Evolutionary conservation across 2,329 filamentous ascomycete genomes (phyloP).

Genomic region (Ceratocystiopsis sp.): DNA sequence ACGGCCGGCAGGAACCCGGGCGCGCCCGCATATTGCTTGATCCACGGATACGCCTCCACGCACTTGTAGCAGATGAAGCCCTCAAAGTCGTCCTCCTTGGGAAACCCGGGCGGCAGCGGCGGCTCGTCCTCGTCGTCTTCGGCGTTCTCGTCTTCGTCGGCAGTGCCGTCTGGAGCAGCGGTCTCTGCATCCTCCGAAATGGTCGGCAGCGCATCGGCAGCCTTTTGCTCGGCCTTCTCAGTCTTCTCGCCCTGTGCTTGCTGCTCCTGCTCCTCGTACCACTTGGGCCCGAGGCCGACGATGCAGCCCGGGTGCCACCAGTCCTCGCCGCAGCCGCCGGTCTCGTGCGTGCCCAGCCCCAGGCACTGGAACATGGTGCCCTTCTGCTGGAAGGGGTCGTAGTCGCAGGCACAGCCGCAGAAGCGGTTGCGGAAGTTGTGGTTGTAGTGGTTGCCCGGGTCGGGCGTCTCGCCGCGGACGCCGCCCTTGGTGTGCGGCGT

Average conservation of each 20-base stretch:
- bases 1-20: slow-evolving; percentile 65
- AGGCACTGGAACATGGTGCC: slow-evolving; percentile 98
- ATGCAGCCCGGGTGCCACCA: slow-evolving; percentile 96
- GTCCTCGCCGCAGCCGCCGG: slow-evolving; percentile 86
- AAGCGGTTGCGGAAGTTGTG: slow-evolving; percentile 90
- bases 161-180: no score
- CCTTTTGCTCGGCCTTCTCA: background rate
- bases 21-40: slow-evolving; percentile 71
- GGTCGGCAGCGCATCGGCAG: slow-evolving; percentile 3
- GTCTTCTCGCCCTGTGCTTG: background rate
- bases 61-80: slow-evolving; percentile 91
- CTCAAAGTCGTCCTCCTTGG: slow-evolving; percentile 75
- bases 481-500: slow-evolving; percentile 64
- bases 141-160: slow-evolving; percentile 24
- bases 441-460: slow-evolving; percentile 71
- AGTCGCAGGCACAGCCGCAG: slow-evolving; percentile 76
- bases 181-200: slow-evolving; percentile 5
- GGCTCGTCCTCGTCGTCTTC: slow-evolving; percentile 39
- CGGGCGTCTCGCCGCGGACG: slow-evolving; percentile 59
- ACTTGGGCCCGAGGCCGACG: slow-evolving; percentile 60
- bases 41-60: slow-evolving; percentile 73
- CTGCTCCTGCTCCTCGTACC: slow-evolving; percentile 37
- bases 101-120: slow-evolving; percentile 71
- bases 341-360: slow-evolving; percentile 61
- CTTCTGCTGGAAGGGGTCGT: slow-evolving; percentile 76